A percentile compares a stretch with the other conserved stretches of the same genome.
Evolutionary conservation across 306 rosid genomes (phyloP).

Genomic region (Begonia loranthoides): DNA sequence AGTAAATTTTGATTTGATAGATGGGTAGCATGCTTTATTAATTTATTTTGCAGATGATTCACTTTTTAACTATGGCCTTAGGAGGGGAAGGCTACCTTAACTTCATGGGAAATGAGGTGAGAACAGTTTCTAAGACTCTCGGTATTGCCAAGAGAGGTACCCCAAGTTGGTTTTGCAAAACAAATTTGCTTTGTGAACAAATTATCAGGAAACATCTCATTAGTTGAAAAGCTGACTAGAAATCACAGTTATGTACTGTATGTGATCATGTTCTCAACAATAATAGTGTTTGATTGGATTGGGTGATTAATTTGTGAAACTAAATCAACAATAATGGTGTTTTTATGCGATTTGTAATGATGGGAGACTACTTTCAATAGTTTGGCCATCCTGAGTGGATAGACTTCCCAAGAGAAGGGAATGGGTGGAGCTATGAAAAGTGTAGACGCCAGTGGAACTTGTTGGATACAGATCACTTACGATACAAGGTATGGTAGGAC

Average conservation of each 20-base stretch:
- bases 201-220: too few species aligned
- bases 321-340: constrained; percentile 2
- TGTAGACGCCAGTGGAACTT: constrained; percentile 95
- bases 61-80: constrained; percentile 82
- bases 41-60: constrained; percentile 66
- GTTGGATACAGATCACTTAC: constrained; percentile 69
- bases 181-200: too few species aligned
- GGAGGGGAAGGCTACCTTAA: constrained; percentile 98
- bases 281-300: too few species aligned
- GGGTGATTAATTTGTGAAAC: too few species aligned
- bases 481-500: constrained; percentile 50
- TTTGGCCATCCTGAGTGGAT: constrained; percentile 99
- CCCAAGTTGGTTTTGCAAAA: too few species aligned
- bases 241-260: too few species aligned
- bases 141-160: too few species aligned
- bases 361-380: constrained; percentile 18
- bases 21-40: too few species aligned
- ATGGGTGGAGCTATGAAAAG: constrained; percentile 90
- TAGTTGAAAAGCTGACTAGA: too few species aligned
- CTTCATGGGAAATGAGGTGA: constrained; percentile 98
- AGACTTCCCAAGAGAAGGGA: constrained; percentile 98
- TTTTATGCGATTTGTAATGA: constrained; percentile 9
- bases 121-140: constrained; percentile 15
- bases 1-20: too few species aligned
- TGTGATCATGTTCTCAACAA: too few species aligned